Evolutionary conservation across 345 rosid species (phyloP).

Genomic region (Gossypium longicalyx): DNA sequence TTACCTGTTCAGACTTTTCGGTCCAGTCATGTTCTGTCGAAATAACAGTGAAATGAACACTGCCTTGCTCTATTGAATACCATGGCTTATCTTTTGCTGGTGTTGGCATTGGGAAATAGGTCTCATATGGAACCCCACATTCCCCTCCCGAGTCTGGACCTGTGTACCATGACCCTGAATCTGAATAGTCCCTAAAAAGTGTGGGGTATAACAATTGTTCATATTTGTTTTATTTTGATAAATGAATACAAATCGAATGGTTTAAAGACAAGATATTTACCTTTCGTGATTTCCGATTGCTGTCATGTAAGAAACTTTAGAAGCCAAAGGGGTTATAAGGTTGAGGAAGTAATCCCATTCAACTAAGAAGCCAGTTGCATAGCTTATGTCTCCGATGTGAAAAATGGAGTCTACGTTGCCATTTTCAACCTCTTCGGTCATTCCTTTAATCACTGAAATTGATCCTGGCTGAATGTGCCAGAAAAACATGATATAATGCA

Average conservation of each 20-base stretch:
- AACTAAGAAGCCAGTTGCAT: constrained; percentile 69
- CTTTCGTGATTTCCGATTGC: constrained; percentile 78
- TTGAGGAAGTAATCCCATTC: constrained; percentile 75
- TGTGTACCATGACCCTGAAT: constrained; percentile 40
- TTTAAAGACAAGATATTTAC: constrained; percentile 15
- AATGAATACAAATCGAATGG: too few species aligned
- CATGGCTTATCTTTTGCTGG: constrained; percentile 63
- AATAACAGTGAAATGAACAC: constrained; percentile 52
- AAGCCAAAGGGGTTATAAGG: constrained; percentile 54
- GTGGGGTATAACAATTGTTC: too few species aligned
- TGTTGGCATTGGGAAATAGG: constrained; percentile 68
- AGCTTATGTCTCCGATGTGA: constrained; percentile 80
- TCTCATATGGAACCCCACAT: constrained; percentile 67
- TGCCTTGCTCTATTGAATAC: constrained; percentile 63
- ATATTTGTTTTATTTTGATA: too few species aligned
- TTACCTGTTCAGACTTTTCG: constrained; percentile 49
- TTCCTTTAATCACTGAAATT: constrained; percentile 46
- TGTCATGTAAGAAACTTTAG: constrained; percentile 65
- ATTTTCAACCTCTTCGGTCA: constrained; percentile 37
- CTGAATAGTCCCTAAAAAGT: constrained; percentile 43
- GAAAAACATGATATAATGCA: background rate
- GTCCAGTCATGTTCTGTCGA: constrained; percentile 66
- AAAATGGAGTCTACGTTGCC: constrained; percentile 56
- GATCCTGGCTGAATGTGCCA: constrained; percentile 51
- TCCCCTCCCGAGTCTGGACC: constrained; percentile 75